A percentile compares a stretch with the other conserved stretches of the same genome.
phyloP scores from a whole-genome alignment of 306 rosid species.

The Betula pendula region DNA sequence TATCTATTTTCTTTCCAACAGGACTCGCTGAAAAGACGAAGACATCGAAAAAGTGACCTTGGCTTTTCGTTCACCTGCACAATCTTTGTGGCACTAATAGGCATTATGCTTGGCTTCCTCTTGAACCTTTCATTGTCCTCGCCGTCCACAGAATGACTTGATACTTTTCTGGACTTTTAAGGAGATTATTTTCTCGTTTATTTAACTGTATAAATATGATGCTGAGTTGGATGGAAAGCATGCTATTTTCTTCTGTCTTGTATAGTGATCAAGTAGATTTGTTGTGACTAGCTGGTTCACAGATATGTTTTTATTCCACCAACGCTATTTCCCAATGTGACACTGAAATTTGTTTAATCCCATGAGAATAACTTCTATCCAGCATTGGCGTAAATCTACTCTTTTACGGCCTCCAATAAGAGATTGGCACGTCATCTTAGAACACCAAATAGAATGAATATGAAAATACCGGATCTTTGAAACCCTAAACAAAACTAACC shows the following conservation, averaged over 20 bases:
- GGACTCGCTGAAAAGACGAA: constrained; percentile 58
- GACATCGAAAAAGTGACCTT: constrained; percentile 52
- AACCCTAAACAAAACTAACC: too few relatives aligned
- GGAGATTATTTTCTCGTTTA: constrained; percentile 1
- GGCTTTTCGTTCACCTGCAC: constrained; percentile 80
- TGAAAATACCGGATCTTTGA: too few relatives aligned
- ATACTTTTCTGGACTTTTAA: constrained; percentile 13
- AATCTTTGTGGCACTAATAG: constrained; percentile 73
- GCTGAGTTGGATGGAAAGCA: constrained; percentile 16
- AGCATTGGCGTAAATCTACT: too few relatives aligned
- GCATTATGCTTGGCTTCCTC: constrained; percentile 78
- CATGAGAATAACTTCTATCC: too few relatives aligned
- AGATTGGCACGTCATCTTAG: too few relatives aligned
- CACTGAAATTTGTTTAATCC: too few relatives aligned
- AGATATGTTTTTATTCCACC: too few relatives aligned
- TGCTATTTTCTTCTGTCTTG: constrained; percentile 3
- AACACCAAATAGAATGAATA: too few relatives aligned
- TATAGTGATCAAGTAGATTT: neutral
- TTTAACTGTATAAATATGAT: constrained; percentile 25
- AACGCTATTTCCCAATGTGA: too few relatives aligned
- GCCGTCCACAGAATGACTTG: constrained; percentile 53
- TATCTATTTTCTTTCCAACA: neutral
- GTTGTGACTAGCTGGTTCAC: neutral
- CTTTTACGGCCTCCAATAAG: too few relatives aligned
- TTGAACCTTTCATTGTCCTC: constrained; percentile 68